A percentile compares a stretch with the other conserved stretches of the same genome.
Evolutionary conservation across 306 rosid species (phyloP).

Genomic region (Quercus engelmannii): DNA sequence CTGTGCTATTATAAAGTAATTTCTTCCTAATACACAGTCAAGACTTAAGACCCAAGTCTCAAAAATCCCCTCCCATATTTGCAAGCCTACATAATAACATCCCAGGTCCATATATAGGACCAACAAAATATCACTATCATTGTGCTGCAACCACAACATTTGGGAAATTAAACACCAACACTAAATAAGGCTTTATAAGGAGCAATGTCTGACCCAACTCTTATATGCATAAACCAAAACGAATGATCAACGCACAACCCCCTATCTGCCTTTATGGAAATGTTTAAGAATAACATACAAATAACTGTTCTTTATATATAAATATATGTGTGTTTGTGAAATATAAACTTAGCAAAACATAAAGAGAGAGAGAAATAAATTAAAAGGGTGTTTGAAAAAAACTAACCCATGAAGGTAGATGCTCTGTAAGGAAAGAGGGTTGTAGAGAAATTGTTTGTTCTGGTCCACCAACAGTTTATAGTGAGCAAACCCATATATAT

Average conservation of each 20-base stretch:
- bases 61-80: too few species aligned
- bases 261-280: not conserved
- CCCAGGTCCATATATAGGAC: too few species aligned
- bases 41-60: too few species aligned
- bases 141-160: not conserved
- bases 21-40: too few species aligned
- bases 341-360: not conserved
- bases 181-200: not conserved
- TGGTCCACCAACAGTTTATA: conserved; percentile 8
- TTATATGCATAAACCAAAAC: not conserved
- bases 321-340: not conserved
- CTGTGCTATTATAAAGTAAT: too few species aligned
- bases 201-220: not conserved
- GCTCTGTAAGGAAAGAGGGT: conserved; percentile 16
- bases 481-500: conserved; percentile 27
- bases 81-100: too few species aligned
- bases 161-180: not conserved
- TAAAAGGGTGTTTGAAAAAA: not conserved
- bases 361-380: not conserved
- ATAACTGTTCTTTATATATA: not conserved
- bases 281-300: not conserved
- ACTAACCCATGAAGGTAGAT: conserved; percentile 33
- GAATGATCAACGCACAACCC: not conserved
- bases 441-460: not conserved
- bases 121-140: too few species aligned